Percentiles rank a stretch among this genome's conserved stretches.
phyloP scores from a whole-genome alignment of 2,329 filamentous ascomycete genomes.

The Calonectria pseudoturangicola region DNA sequence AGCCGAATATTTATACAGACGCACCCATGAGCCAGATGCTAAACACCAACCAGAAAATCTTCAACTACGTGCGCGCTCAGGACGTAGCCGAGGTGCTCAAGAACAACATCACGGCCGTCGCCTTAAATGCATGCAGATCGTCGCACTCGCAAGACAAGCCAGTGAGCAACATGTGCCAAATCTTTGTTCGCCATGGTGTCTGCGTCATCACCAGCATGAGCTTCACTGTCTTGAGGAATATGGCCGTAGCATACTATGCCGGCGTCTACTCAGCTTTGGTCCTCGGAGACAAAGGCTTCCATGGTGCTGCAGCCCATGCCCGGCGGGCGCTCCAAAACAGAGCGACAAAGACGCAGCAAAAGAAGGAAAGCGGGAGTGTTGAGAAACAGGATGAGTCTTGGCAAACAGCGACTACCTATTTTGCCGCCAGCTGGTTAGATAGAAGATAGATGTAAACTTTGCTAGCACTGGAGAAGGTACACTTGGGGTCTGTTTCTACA shows the following conservation, averaged over 20 bases:
- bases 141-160: slow-evolving; percentile 19
- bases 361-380: neutral
- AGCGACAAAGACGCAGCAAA: neutral
- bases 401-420: neutral
- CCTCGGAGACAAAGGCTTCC: slow-evolving; percentile 8
- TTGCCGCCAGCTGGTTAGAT: no score
- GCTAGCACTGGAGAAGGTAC: no score
- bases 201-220: slow-evolving; percentile 29
- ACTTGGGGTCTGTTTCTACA: no score
- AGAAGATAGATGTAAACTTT: no score
- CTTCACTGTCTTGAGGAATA: neutral
- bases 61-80: neutral
- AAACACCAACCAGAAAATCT: neutral
- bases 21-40: neutral
- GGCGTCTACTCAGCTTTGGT: slow-evolving; percentile 22
- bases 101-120: neutral
- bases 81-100: slow-evolving; percentile 24
- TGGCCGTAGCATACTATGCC: slow-evolving; percentile 6
- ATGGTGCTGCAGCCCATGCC: slow-evolving; percentile 13
- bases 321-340: neutral
- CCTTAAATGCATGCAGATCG: slow-evolving; percentile 23
- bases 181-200: slow-evolving; percentile 14
- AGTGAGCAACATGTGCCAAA: slow-evolving; percentile 17
- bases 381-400: neutral
- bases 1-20: neutral